phyloP scores from a whole-genome alignment of 495 filamentous ascomycete genomes.

The Penicillium daleae region DNA sequence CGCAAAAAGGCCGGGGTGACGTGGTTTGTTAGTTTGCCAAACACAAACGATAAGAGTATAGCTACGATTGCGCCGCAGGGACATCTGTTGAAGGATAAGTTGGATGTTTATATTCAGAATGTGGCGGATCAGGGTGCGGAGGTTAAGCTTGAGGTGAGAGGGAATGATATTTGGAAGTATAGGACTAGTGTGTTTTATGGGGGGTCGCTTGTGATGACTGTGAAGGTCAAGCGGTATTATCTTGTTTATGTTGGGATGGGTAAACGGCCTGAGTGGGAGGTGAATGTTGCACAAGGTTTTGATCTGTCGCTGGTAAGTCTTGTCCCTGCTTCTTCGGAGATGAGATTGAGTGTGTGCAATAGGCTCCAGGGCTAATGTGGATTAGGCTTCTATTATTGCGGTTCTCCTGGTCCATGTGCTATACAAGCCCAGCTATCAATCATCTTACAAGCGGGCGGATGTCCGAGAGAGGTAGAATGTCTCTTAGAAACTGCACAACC shows the following conservation, averaged over 20 bases:
- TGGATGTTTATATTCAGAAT: constrained; percentile 25
- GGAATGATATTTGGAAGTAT: constrained; percentile 26
- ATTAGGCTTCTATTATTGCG: background rate
- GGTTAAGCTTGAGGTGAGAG: constrained; percentile 18
- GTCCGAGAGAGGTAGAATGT: no score
- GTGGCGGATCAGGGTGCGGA: constrained; percentile 15
- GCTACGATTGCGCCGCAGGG: constrained; percentile 19
- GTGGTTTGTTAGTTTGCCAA: constrained; percentile 21
- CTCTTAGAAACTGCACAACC: background rate
- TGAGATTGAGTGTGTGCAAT: background rate
- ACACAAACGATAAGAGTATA: constrained; percentile 8
- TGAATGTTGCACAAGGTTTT: constrained; percentile 20
- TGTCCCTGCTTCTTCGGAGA: background rate
- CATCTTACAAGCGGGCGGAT: background rate
- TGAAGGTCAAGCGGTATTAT: constrained; percentile 13
- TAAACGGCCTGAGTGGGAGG: constrained; percentile 16
- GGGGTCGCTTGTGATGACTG: constrained; percentile 18
- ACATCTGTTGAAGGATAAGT: constrained; percentile 24
- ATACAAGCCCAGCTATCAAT: background rate
- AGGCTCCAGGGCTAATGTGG: background rate
- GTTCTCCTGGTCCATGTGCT: background rate
- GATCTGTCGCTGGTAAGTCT: constrained; percentile 22
- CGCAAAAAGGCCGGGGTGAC: constrained; percentile 23
- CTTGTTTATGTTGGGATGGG: constrained; percentile 19
- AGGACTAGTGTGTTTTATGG: constrained; percentile 20